Conservation (phyloP, 768 basidiomycete species). For the Pisolithus microcarpus region DNA sequence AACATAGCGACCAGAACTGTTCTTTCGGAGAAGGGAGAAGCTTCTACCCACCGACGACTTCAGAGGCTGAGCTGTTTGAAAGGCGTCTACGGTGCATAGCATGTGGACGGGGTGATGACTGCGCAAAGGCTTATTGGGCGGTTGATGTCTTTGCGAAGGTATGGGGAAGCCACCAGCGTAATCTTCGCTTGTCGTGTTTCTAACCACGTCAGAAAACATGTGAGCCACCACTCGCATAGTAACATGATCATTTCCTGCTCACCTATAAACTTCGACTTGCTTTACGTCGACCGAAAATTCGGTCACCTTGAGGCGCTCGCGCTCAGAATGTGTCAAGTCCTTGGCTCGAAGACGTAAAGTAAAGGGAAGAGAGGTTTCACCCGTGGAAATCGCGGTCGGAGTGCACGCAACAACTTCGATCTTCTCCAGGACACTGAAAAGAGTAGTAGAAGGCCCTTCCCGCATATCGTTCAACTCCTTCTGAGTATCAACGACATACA, state of each 20-base stretch:
- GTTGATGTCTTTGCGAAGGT: constrained; percentile 50
- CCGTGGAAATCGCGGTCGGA: constrained; percentile 45
- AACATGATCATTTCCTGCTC: not conserved
- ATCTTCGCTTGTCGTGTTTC: constrained; percentile 34
- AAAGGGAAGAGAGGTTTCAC: constrained; percentile 45
- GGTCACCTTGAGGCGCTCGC: constrained; percentile 49
- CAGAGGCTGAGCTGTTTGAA: constrained; percentile 13
- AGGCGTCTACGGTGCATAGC: constrained; percentile 42
- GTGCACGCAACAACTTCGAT: constrained; percentile 60
- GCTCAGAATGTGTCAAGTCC: constrained; percentile 40
- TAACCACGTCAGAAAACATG: constrained; percentile 17
- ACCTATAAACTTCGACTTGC: constrained; percentile 63
- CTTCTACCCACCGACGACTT: constrained; percentile 24
- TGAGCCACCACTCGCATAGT: constrained; percentile 1
- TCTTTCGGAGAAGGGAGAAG: constrained; percentile 44
- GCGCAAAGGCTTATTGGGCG: constrained; percentile 54
- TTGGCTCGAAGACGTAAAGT: constrained; percentile 54
- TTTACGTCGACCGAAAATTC: constrained; percentile 50
- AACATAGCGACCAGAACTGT: constrained; percentile 39
- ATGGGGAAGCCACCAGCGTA: constrained; percentile 47
- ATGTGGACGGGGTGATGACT: constrained; percentile 43
- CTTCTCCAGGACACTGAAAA: constrained; percentile 48
- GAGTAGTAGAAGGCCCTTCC: constrained; percentile 31
- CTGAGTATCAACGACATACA: constrained; percentile 40
- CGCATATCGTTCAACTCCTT: constrained; percentile 11